Conservation (phyloP, 1,284 basidiomycete genomes). For the Tylopilus sp. region DNA sequence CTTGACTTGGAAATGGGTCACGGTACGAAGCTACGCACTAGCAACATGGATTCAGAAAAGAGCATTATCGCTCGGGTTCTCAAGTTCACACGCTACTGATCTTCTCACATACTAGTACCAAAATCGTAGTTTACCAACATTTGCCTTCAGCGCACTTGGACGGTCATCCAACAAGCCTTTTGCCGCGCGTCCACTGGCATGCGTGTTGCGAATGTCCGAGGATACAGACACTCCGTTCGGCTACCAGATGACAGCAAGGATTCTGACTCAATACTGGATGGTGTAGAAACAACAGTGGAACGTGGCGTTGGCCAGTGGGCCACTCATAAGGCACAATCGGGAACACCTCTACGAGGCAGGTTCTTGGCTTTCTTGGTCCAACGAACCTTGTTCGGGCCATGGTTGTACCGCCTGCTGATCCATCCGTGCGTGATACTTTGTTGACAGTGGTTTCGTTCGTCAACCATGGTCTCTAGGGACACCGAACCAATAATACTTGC, state of each 20-base stretch:
- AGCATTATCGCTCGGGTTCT: too few relatives aligned
- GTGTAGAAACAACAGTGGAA: neutral
- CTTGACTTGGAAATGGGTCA: too few relatives aligned
- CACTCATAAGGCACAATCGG: neutral
- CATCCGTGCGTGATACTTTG: conserved; percentile 63
- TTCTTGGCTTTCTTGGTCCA: conserved; percentile 83
- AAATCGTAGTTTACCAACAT: too few relatives aligned
- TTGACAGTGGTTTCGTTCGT: conserved; percentile 3
- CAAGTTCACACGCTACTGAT: too few relatives aligned
- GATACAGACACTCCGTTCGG: conserved; percentile 46
- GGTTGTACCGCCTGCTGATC: conserved; percentile 75
- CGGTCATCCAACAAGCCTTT: conserved; percentile 68
- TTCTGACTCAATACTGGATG: neutral
- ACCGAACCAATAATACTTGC: conserved; percentile 90
- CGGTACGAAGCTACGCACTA: too few relatives aligned
- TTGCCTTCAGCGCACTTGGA: conserved; percentile 69
- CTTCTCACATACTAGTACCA: too few relatives aligned
- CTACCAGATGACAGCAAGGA: neutral
- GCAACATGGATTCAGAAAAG: too few relatives aligned
- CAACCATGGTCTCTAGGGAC: conserved; percentile 61
- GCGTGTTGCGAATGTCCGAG: conserved; percentile 86
- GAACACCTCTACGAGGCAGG: neutral
- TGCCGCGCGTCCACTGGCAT: conserved; percentile 81
- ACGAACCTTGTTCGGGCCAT: conserved; percentile 70
- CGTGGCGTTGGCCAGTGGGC: neutral